Conservation (phyloP, 257 asterid species). For the Ocimum tenuiflorum region DNA sequence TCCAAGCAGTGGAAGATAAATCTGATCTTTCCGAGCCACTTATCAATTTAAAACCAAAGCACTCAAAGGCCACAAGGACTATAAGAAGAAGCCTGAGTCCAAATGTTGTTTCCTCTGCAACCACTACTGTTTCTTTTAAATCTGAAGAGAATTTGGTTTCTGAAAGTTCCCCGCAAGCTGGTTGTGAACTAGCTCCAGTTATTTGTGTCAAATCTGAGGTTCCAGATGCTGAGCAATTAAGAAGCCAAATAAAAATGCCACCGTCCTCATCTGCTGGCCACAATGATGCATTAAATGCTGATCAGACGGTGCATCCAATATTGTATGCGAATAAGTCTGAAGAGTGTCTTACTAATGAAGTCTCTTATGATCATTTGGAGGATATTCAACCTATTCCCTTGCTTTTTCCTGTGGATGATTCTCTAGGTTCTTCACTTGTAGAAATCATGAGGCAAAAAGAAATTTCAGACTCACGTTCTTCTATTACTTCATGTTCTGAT, state of each 20-base stretch:
- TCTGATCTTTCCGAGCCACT: constrained; percentile 56
- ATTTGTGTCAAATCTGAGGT: constrained; percentile 35
- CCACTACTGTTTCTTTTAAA: constrained; percentile 22
- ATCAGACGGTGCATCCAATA: not conserved
- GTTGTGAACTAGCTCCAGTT: constrained; percentile 17
- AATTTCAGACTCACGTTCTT: constrained; percentile 12
- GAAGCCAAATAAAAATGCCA: constrained; percentile 17
- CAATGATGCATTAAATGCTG: constrained; percentile 20
- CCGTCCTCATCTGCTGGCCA: constrained; percentile 10
- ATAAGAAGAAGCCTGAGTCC: constrained; percentile 28
- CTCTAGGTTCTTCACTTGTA: constrained; percentile 26
- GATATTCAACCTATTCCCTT: constrained; percentile 29
- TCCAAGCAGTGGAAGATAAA: constrained; percentile 37
- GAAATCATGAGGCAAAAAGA: constrained; percentile 21
- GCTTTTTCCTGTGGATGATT: constrained; percentile 26
- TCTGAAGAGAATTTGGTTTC: constrained; percentile 26
- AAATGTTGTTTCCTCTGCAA: constrained; percentile 17
- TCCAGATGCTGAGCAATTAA: constrained; percentile 32
- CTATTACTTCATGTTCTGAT: constrained; percentile 16
- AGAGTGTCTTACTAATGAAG: constrained; percentile 33
- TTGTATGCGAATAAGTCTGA: constrained; percentile 21
- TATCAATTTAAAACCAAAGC: constrained; percentile 38
- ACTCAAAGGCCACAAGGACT: constrained; percentile 34
- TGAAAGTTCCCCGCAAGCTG: constrained; percentile 25
- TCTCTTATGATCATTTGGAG: constrained; percentile 37